A percentile compares a stretch with the other conserved stretches of the same genome.
phyloP scores from a whole-genome alignment of 805 yeast genomes.

The Lipomyces yamanashiensis region DNA sequence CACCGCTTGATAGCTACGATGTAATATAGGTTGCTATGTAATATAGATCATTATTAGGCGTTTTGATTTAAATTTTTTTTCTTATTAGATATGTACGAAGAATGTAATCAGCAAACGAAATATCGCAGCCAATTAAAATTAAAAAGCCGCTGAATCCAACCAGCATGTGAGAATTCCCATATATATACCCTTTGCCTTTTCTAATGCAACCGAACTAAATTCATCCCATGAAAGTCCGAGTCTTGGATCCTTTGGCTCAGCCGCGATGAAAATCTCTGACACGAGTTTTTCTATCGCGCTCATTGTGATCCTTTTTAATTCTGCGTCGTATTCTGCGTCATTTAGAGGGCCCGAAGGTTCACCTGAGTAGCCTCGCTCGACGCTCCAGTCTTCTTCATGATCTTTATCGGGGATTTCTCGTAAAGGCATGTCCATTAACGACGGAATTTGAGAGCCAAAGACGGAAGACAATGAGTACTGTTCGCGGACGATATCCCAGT shows the following conservation, averaged over 20 bases:
- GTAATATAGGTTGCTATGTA: background rate
- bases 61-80: too few species aligned
- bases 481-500: conserved; percentile 17
- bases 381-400: conserved; percentile 16
- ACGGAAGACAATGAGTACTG: conserved; percentile 28
- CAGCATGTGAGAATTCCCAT: conserved; percentile 27
- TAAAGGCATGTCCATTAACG: conserved; percentile 12
- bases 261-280: conserved; percentile 29
- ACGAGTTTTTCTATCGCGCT: conserved; percentile 28
- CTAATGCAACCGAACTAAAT: conserved; percentile 22
- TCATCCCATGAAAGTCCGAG: conserved; percentile 30
- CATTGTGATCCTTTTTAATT: conserved; percentile 24
- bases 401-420: conserved; percentile 6
- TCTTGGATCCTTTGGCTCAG: conserved; percentile 18
- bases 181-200: conserved; percentile 22
- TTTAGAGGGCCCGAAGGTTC: background rate
- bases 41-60: background rate
- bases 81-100: background rate
- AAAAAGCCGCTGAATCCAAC: conserved; percentile 29
- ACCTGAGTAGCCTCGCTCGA: background rate
- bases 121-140: background rate
- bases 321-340: conserved; percentile 34
- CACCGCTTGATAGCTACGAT: background rate
- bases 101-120: background rate
- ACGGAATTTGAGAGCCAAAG: conserved; percentile 21